Base-by-base conservation (phyloP, 139 green algal genomes). In the Asterochloris sp. region DNA sequence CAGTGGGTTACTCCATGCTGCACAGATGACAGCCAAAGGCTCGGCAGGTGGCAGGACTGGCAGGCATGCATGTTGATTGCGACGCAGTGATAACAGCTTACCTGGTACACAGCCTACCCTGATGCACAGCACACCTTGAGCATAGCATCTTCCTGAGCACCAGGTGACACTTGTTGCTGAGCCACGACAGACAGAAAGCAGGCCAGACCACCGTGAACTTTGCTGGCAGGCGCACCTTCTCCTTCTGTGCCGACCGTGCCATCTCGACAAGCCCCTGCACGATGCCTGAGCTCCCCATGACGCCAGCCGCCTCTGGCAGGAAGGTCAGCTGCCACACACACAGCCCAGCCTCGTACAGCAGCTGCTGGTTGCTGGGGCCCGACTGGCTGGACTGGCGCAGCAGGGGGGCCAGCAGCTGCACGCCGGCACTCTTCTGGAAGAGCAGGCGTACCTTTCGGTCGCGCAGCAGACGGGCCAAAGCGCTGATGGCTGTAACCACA, bases 251-350 rank as follows among this genome's bases (percentile, higher is more conserved):
- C 88, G 89, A 67, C 84, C 95, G 89, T 13, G 94, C 89, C 13
- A 97, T 87, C 21, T 97, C 94, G 38, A 99, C 94, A 74, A 99
- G 90, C 69, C 85, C 85, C 29, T 88, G 88, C 26, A 97, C 84
- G 12, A 94, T 85, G 24, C 88, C 91, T 17, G 80, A 29, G 23
- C 28, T 61, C 26, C 79, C 82, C 87, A 98, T 91, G 13, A 84
- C 88, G 66, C 96, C 87, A 13, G 88, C 84, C 0, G 90, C 94
- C 1, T 89, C 71, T 63, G 87, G 78, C 68, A 96, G 69, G 87
- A 96, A 99, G 74, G 89, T 95, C 62, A 99, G 90, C 87, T 97
- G 89, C 96, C 96, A 99, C 1, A 93, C 79, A 88, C 92, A 97
- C 79, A 99, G 88, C 78, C 88, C 91, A 0, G 92, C 89, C 89